Percentiles rank a stretch among this genome's conserved stretches.
phyloP scores from a whole-genome alignment of 148 eudicot genomes.

The Camellia granthamiana region DNA sequence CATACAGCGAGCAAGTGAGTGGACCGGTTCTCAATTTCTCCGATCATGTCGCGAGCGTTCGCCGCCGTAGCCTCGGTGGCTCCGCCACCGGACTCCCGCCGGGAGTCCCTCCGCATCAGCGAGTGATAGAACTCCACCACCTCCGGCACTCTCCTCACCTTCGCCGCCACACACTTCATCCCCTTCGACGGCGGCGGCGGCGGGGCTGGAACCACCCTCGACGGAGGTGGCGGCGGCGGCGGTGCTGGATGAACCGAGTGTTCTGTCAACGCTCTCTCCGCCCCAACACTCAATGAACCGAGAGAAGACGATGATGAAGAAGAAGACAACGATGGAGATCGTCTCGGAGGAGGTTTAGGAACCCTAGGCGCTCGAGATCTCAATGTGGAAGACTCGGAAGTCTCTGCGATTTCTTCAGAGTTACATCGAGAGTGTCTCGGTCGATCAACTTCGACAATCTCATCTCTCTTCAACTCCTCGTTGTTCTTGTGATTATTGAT shows the following conservation, averaged over 20 bases:
- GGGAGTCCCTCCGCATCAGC: slow-evolving; percentile 74
- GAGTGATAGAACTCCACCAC: slow-evolving; percentile 95
- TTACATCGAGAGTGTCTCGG: slow-evolving; percentile 29
- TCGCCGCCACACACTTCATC: slow-evolving; percentile 37
- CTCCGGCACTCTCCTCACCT: slow-evolving; percentile 90
- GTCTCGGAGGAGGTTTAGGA: slow-evolving; percentile 85
- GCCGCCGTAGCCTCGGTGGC: slow-evolving; percentile 38
- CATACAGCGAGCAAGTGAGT: slow-evolving; percentile 74
- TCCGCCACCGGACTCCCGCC: slow-evolving; percentile 61
- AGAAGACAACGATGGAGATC: slow-evolving; percentile 29
- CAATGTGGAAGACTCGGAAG: slow-evolving; percentile 32
- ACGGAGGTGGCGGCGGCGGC: slow-evolving; percentile 29
- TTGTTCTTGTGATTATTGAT: background rate
- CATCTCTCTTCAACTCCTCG: slow-evolving; percentile 24
- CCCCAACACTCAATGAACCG: slow-evolving; percentile 15
- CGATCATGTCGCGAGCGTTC: slow-evolving; percentile 72
- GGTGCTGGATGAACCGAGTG: slow-evolving; percentile 29
- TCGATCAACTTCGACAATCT: slow-evolving; percentile 20
- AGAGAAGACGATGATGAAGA: slow-evolving; percentile 27
- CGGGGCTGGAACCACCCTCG: slow-evolving; percentile 24
- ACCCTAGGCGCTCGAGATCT: slow-evolving; percentile 68
- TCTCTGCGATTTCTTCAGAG: slow-evolving; percentile 45
- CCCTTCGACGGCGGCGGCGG: slow-evolving; percentile 57
- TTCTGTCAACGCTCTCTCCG: slow-evolving; percentile 25
- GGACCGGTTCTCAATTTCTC: slow-evolving; percentile 89